Evolutionary conservation across 208 protist genomes (phyloP).

Genomic region (Trypanosoma congolense): DNA sequence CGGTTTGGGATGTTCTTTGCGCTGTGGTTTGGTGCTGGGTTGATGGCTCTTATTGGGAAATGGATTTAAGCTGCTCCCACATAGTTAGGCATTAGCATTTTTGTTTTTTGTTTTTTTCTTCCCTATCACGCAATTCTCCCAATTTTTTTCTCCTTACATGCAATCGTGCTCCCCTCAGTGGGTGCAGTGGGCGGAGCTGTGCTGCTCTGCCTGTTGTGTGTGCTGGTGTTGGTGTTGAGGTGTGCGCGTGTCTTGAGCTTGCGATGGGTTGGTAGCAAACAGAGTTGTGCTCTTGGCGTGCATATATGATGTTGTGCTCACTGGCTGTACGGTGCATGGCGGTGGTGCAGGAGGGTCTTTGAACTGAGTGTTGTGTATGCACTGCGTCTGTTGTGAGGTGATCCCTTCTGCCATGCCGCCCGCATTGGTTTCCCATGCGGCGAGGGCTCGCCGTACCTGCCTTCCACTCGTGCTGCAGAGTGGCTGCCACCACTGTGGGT

Average conservation of each 20-base stretch:
- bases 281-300: background rate
- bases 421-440: too few species aligned
- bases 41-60: constrained; percentile 18
- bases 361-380: constrained; percentile 2
- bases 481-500: too few species aligned
- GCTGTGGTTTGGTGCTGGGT: constrained; percentile 31
- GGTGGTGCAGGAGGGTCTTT: background rate
- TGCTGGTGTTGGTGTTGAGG: background rate
- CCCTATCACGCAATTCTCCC: too few species aligned
- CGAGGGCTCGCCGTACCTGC: too few species aligned
- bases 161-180: background rate
- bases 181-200: background rate
- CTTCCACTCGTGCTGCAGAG: too few species aligned
- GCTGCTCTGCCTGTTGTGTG: background rate
- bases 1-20: constrained; percentile 29
- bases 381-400: too few species aligned
- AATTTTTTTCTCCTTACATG: constrained; percentile 4
- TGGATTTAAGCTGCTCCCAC: constrained; percentile 3
- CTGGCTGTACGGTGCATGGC: too few species aligned
- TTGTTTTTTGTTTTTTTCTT: constrained; percentile 15
- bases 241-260: constrained; percentile 1
- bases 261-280: background rate
- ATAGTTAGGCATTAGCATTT: constrained; percentile 4
- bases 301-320: background rate
- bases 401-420: too few species aligned